phyloP scores from a whole-genome alignment of 2,329 filamentous ascomycete genomes.

The Colletotrichum sp. region DNA sequence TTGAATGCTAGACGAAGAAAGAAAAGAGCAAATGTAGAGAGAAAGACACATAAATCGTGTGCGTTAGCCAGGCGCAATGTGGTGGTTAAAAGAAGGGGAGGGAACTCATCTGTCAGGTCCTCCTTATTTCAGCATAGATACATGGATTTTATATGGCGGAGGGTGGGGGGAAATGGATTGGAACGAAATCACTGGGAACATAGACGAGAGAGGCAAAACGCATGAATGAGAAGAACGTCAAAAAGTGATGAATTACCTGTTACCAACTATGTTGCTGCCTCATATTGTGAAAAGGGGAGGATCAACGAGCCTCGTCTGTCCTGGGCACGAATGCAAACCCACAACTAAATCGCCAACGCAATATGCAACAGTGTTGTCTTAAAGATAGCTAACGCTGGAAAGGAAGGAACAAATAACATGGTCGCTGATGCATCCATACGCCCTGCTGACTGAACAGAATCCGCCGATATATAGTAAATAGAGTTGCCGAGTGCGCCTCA shows the following conservation, averaged over 20 bases:
- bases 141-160: background rate
- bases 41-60: background rate
- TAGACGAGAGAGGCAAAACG: conserved; percentile 11
- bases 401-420: background rate
- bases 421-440: conserved; percentile 3
- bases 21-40: background rate
- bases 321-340: background rate
- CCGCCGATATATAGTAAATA: background rate
- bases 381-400: background rate
- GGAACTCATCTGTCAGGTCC: background rate
- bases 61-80: background rate
- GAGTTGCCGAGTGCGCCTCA: background rate
- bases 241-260: background rate
- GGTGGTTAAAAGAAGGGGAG: background rate
- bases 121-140: conserved; percentile 1
- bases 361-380: background rate
- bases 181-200: conserved; percentile 8
- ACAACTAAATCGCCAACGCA: background rate
- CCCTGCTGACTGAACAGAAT: background rate
- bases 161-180: background rate
- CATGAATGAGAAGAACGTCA: conserved; percentile 1
- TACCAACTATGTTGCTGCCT: background rate
- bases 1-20: background rate
- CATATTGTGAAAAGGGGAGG: background rate
- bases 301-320: accelerated